A percentile compares a stretch with the other conserved stretches of the same genome.
These are phyloP conservation scores for Capillidium heterosporum DNA, from an alignment of 371 early-diverging fungal genomes.

Conservation along the genomic window DNA sequence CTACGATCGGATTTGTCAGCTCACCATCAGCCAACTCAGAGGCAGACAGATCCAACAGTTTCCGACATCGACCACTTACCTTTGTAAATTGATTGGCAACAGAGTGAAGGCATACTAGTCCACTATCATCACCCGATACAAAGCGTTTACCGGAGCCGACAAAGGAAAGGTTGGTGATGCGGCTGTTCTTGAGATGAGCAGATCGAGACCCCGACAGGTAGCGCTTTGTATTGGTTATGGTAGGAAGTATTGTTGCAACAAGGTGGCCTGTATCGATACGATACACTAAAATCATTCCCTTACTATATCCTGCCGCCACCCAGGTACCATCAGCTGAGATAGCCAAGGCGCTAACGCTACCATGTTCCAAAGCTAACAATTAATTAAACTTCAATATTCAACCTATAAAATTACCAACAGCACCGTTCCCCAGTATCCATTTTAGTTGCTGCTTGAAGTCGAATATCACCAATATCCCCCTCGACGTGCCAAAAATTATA, in stretches of 20 bases:
- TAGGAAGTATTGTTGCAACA: slow-evolving; percentile 26
- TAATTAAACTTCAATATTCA: not conserved
- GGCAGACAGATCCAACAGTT: no score
- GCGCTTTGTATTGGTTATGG: slow-evolving; percentile 21
- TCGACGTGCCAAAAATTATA: slow-evolving; percentile 57
- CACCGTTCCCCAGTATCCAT: slow-evolving; percentile 33
- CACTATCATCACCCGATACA: slow-evolving; percentile 51
- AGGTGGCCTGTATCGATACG: slow-evolving; percentile 29
- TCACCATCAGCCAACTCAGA: no score
- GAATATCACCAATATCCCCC: slow-evolving; percentile 49
- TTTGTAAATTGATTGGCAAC: slow-evolving; percentile 16
- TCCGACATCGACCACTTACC: slow-evolving; percentile 14
- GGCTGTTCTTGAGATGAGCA: slow-evolving; percentile 46
- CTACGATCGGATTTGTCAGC: slow-evolving; percentile 17
- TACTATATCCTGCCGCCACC: slow-evolving; percentile 48
- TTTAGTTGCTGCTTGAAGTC: slow-evolving; percentile 36
- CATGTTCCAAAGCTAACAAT: slow-evolving; percentile 22
- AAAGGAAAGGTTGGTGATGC: slow-evolving; percentile 49
- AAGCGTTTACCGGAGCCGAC: slow-evolving; percentile 41
- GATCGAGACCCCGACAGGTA: slow-evolving; percentile 25
- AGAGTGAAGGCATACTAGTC: slow-evolving; percentile 7
- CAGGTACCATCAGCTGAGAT: slow-evolving; percentile 47
- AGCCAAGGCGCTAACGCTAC: slow-evolving; percentile 49
- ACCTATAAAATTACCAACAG: slow-evolving; percentile 16
- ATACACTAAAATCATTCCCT: slow-evolving; percentile 55